These are phyloP conservation scores for Endothia cerciana DNA, from an alignment of 2,329 filamentous ascomycete species.

Conservation along the genomic window DNA sequence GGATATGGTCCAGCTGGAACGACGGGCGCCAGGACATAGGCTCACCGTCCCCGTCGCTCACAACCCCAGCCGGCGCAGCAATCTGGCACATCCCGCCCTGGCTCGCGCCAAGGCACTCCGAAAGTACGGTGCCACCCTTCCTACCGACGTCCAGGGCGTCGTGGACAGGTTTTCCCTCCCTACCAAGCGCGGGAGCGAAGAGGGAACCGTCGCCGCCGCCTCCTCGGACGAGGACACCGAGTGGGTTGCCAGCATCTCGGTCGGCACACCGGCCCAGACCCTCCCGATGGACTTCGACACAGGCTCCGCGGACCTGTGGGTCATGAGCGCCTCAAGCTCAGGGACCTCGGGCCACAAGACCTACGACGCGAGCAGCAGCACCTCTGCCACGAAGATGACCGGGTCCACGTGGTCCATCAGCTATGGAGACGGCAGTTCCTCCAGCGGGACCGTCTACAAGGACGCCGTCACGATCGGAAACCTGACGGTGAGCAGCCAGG, in stretches of 20 bases:
- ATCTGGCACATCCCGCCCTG: constrained; percentile 28
- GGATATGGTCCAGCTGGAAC: constrained; percentile 18
- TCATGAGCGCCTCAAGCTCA: constrained; percentile 33
- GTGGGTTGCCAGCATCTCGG: constrained; percentile 24
- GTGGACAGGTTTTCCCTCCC: constrained; percentile 26
- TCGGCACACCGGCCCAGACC: constrained; percentile 39
- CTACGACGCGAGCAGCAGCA: constrained; percentile 35
- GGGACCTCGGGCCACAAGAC: constrained; percentile 32
- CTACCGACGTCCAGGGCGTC: constrained; percentile 24
- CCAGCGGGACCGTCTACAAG: constrained; percentile 36
- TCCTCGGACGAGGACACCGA: constrained; percentile 22
- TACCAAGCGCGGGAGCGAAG: constrained; percentile 18
- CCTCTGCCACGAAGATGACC: constrained; percentile 32
- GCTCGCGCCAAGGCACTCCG: constrained; percentile 30
- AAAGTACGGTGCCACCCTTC: constrained; percentile 29
- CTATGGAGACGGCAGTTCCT: constrained; percentile 37
- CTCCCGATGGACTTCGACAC: constrained; percentile 51
- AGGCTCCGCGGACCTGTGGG: constrained; percentile 47
- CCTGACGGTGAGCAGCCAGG: constrained; percentile 36
- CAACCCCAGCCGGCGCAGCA: constrained; percentile 26
- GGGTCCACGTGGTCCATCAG: constrained; percentile 36
- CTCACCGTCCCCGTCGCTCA: constrained; percentile 26
- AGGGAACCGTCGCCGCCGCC: constrained; percentile 21
- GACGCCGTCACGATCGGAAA: constrained; percentile 37
- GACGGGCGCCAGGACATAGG: constrained; percentile 14